Conservation (phyloP, 192 early-diverging fungal species). For the Rhizophagus sp. region DNA sequence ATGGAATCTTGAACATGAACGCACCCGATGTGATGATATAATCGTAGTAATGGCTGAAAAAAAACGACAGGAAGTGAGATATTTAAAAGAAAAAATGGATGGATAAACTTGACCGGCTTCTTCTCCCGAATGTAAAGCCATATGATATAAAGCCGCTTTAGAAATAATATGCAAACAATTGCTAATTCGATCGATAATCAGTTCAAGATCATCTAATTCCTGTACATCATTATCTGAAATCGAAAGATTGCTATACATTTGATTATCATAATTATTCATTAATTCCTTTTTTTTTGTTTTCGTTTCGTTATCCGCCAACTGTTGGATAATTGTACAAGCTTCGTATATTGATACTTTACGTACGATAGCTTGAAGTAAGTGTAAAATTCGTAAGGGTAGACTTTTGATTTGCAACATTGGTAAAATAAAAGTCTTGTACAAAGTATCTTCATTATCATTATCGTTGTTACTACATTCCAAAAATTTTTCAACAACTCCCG, state of each 20-base stretch:
- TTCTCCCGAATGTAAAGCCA: constrained; percentile 24
- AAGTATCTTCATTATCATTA: not conserved
- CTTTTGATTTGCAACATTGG: constrained; percentile 12
- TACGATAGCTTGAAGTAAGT: constrained; percentile 23
- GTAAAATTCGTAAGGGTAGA: constrained; percentile 15
- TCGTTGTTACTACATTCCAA: constrained; percentile 16
- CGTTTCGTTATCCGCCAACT: constrained; percentile 23
- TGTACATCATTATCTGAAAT: constrained; percentile 4
- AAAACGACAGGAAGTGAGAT: constrained; percentile 18
- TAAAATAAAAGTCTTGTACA: constrained; percentile 27
- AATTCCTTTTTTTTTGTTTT: constrained; percentile 5
- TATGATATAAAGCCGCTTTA: constrained; percentile 26
- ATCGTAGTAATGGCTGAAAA: constrained; percentile 22
- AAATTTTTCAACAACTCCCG: constrained; percentile 28
- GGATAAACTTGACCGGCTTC: not conserved
- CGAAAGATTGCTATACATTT: not conserved
- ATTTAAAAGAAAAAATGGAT: constrained; percentile 19
- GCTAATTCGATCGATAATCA: constrained; percentile 4
- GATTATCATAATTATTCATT: not conserved
- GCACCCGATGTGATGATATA: constrained; percentile 19
- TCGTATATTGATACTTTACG: constrained; percentile 30
- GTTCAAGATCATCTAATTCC: constrained; percentile 5
- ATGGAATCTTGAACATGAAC: constrained; percentile 2
- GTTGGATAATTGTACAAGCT: constrained; percentile 23
- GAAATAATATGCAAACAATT: constrained; percentile 20